Evolutionary conservation across 192 early-diverging fungal species (phyloP), one percentile per base, ranked within the genome.

Genomic region (Umbelopsis vinacea): DNA sequence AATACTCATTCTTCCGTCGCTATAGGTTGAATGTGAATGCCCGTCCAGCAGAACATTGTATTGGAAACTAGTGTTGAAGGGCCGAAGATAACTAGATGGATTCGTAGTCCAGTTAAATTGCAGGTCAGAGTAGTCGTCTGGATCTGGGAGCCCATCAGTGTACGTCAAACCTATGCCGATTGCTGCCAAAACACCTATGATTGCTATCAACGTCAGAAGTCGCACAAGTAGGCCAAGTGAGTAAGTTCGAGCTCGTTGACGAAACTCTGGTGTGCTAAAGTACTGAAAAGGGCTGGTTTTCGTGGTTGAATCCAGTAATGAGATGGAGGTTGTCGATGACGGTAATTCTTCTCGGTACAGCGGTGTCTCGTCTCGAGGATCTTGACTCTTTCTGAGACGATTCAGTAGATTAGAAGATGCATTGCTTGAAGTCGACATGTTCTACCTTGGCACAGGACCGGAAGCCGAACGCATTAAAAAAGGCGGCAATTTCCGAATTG

Each of bases 31-130:
- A 74, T 92, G 91, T 1, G 85, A 75, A 76, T 92, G 91, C 10
- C 85, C 86, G 45, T 92, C 89, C 54, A 90, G 50, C 38, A 92
- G 70, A 4, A 89, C 71, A 70, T 90, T 88, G 60, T 85, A 88
- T 68, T 69, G 38, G n/a, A 80, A 78, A 4, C 69, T 67, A 40
- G 69, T 74, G 53, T 76, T 75, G 57, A 72, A 80, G 2, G 84
- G 84, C 23, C 52, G 76, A 29, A 87, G 67, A 70, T 87, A 87
- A 21, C 70, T 71, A n/a, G 66, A 19, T 10, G 86, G 86, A 72
- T 85, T 76, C 15, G 85, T 72, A 7, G 71, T 77, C 86, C 86
- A 87, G 57, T 82, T 67, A 76, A 87, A 87, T 11, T 74, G 66
- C 7, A 84, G 6, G 0, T 75, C 53, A 9, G 55, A 69, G 73